Conservation (phyloP, 1,284 basidiomycete species). For the Trichosporon sp. region DNA sequence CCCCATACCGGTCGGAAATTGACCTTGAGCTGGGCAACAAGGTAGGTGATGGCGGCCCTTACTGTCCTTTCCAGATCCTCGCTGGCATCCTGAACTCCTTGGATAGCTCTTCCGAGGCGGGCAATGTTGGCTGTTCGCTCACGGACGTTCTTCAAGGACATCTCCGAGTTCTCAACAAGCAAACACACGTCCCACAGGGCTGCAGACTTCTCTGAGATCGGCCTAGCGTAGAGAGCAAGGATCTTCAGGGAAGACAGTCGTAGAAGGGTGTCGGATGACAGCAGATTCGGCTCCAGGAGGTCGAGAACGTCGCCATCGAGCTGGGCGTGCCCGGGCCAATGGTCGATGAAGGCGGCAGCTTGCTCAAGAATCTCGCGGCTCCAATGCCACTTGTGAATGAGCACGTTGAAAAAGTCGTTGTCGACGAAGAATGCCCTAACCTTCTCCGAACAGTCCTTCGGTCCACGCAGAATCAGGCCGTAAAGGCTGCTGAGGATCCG, state of each 20-base stretch:
- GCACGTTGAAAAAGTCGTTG: constrained; percentile 50
- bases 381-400: constrained; percentile 60
- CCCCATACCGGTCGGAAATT: constrained; percentile 84
- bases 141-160: constrained; percentile 71
- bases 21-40: constrained; percentile 70
- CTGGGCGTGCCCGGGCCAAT: constrained; percentile 41
- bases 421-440: constrained; percentile 22
- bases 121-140: constrained; percentile 71
- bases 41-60: constrained; percentile 29
- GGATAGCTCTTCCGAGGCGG: constrained; percentile 22
- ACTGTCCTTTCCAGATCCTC: constrained; percentile 9
- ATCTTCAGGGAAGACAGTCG: constrained; percentile 48
- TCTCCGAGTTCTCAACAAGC: constrained; percentile 66
- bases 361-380: constrained; percentile 56
- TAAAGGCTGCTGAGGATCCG: constrained; percentile 23
- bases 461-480: constrained; percentile 48
- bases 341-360: constrained; percentile 54
- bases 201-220: constrained; percentile 14
- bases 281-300: constrained; percentile 39
- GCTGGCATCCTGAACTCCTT: constrained; percentile 4
- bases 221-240: constrained; percentile 27
- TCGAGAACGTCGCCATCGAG: constrained; percentile 23
- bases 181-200: constrained; percentile 60
- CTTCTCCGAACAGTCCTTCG: constrained; percentile 22
- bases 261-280: constrained; percentile 52